phyloP scores from a whole-genome alignment of 768 basidiomycete species.

The Cyathus striatus region DNA sequence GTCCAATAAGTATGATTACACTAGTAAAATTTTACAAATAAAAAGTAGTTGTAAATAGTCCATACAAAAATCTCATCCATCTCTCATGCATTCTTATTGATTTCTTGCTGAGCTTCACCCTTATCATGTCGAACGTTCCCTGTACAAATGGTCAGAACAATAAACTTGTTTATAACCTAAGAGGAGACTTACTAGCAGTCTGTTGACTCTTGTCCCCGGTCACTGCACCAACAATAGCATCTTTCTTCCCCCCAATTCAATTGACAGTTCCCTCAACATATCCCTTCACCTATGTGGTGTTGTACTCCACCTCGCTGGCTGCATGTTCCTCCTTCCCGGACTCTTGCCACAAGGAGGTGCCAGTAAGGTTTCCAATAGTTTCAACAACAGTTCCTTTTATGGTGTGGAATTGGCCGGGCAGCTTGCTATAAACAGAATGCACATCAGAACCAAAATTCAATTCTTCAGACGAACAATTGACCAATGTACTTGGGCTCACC shows the following conservation, averaged over 20 bases:
- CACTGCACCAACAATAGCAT: conserved; percentile 42
- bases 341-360: conserved; percentile 35
- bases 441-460: not conserved
- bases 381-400: conserved; percentile 34
- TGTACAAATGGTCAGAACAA: not conserved
- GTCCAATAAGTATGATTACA: too few species aligned
- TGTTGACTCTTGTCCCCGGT: conserved; percentile 46
- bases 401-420: conserved; percentile 37
- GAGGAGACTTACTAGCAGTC: conserved; percentile 24
- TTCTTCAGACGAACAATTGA: not conserved
- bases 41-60: too few species aligned
- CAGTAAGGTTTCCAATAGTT: conserved; percentile 42
- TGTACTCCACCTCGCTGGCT: conserved; percentile 43
- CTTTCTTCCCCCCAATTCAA: conserved; percentile 41
- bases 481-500: conserved; percentile 22
- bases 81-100: conserved; percentile 35
- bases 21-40: too few species aligned
- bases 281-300: conserved; percentile 42
- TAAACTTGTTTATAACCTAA: not conserved
- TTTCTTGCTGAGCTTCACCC: conserved; percentile 39
- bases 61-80: too few species aligned
- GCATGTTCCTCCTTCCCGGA: conserved; percentile 49
- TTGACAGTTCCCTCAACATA: conserved; percentile 45
- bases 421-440: conserved; percentile 23
- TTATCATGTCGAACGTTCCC: conserved; percentile 22